A percentile compares a stretch with the other conserved stretches of the same genome.
Conservation (phyloP, 768 basidiomycete species). For the Pisolithus marmoratus region DNA sequence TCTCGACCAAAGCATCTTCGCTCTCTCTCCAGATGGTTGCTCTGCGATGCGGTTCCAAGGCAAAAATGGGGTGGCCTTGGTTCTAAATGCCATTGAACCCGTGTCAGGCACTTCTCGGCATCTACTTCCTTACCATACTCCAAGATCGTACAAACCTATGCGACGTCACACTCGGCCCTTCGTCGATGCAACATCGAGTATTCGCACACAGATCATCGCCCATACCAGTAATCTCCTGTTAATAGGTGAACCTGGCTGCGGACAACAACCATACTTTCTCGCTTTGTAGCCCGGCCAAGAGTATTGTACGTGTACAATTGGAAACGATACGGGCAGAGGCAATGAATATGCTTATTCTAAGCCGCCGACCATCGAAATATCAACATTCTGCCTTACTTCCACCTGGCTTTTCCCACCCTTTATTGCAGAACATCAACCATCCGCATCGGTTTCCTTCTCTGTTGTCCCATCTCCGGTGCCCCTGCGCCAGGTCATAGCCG, state of each 20-base stretch:
- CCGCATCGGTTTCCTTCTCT: constrained; percentile 4
- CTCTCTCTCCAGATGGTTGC: constrained; percentile 36
- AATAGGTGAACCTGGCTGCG: constrained; percentile 3
- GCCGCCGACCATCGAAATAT: constrained; percentile 65
- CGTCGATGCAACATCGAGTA: constrained; percentile 40
- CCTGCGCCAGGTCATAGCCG: constrained; percentile 33
- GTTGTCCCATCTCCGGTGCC: not conserved
- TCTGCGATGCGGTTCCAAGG: constrained; percentile 21
- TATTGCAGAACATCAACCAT: constrained; percentile 8
- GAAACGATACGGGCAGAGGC: constrained; percentile 40
- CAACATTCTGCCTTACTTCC: constrained; percentile 73
- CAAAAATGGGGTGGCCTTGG: constrained; percentile 32
- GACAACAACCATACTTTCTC: not conserved
- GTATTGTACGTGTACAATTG: constrained; percentile 13
- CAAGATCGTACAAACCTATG: constrained; percentile 53
- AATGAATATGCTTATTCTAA: constrained; percentile 29
- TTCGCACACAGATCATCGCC: constrained; percentile 81
- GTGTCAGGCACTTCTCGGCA: constrained; percentile 69
- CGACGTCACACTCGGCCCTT: constrained; percentile 47
- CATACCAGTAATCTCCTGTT: constrained; percentile 39
- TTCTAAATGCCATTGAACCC: constrained; percentile 43
- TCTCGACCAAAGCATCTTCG: constrained; percentile 25
- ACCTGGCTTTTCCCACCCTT: constrained; percentile 41
- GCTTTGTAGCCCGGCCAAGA: constrained; percentile 1
- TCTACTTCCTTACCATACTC: constrained; percentile 55